Evolutionary conservation across 2,329 filamentous ascomycete species (phyloP).

Genomic region (Aspergillus niger): DNA sequence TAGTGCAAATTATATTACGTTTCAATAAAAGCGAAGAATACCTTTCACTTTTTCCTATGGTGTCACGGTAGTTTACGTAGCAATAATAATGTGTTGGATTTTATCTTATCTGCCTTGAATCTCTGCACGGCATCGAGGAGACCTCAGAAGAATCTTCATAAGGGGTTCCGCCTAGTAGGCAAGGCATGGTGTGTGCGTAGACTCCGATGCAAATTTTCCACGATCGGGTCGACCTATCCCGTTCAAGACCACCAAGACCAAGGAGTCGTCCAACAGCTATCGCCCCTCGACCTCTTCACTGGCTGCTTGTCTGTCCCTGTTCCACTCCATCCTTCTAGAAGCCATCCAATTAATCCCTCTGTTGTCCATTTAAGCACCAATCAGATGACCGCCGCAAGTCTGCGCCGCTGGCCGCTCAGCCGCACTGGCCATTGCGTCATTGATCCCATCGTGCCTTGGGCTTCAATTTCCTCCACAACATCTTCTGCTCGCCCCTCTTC

Average conservation of each 20-base stretch:
- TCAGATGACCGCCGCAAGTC: constrained; percentile 3
- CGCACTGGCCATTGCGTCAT: constrained; percentile 29
- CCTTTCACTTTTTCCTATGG: constrained; percentile 26
- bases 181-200: background rate
- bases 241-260: too few relatives aligned
- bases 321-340: background rate
- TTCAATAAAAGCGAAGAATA: constrained; percentile 46
- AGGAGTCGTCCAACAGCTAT: background rate
- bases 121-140: too few relatives aligned
- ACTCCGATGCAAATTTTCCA: background rate
- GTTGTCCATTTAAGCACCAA: background rate
- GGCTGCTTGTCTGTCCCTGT: background rate
- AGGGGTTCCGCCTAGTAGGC: background rate
- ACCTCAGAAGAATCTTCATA: too few relatives aligned
- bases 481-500: background rate
- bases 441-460: constrained; percentile 20
- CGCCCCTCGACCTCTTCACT: background rate
- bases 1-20: constrained; percentile 41
- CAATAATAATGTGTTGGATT: too few relatives aligned
- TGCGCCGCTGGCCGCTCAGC: constrained; percentile 20
- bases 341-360: background rate
- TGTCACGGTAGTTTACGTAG: too few relatives aligned
- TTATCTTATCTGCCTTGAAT: background rate
- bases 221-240: background rate
- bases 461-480: constrained; percentile 14